Evolutionary conservation across 116 monocot genomes (phyloP), one percentile per base, ranked within the genome.

Genomic region (Posidonia oceanica): DNA sequence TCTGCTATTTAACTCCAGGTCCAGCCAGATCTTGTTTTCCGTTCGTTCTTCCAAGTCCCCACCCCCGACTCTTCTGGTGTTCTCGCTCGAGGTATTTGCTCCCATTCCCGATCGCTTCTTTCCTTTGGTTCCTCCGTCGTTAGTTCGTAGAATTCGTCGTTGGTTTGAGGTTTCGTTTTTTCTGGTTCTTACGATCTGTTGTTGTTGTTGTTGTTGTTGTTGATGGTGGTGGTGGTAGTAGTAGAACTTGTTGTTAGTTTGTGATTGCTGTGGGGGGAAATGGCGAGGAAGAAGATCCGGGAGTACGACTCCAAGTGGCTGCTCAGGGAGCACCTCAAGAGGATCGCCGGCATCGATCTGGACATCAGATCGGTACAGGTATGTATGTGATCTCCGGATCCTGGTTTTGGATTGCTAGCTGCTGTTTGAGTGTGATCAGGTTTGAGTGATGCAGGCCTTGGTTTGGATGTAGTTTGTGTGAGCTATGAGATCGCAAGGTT

Each of bases 251-350:
- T 29, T 29, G 29, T 29, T 29, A 29, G 29, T 29, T 29, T 29
- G 29, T 29, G 29, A 29, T 29, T 29, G 29, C 29, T 29, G 29
- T 29, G 29, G 29, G 61, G 22, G 61, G 22, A 23, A 64, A 93
- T 93, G 93, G 87, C 89, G 62, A 76, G 93, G 76, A 89, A 87
- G 87, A 93, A 93, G 89, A 89, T 93, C 84, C 75, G 89, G 29
- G 89, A 93, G 83, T 89, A 87, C 77, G 87, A 89, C 59, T 93
- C 93, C 21, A 93, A 93, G 87, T 72, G 93, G 15, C 84, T 93
- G n/a, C 85, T 93, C 38, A 93, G 79, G 79, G 81, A 93, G 75
- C 87, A 93, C 75, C 86, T 93, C 73, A 93, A 87, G 78, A 74
- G 87, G 5, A 64, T 93, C 75, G 87, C 93, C 52, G 89, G 81